Base-by-base conservation (phyloP, 768 basidiomycete species). In the Naematelia aurantialba region DNA sequence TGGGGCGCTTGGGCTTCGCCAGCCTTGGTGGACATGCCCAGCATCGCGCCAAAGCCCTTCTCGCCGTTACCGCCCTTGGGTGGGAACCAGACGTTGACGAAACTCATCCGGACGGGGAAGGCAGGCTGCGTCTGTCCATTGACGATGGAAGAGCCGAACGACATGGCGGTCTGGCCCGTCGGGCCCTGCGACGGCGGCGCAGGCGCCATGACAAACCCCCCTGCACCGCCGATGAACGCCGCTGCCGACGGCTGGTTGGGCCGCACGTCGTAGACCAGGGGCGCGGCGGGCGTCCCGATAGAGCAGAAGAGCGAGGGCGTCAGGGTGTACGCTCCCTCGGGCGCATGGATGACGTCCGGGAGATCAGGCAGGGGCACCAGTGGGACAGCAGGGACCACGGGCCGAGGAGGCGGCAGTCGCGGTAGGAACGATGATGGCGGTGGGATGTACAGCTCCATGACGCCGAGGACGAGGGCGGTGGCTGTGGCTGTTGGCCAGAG, bases 401-500 rank as follows among this genome's bases (percentile, higher is more conserved):
- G 71, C 54, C 61, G 54, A 10, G 71, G 71, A 12, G 71, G 71
- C 10, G 65, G 63, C 4, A 67, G 49, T 29, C 66, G 66, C 21
- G 69, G 69, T 19, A 71, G 56, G 61, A 64, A 71, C 2, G 50
- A 44, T 27, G 62, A 52, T 8, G 72, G 68, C 10, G 68, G 68
- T 3, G 72, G 72, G 52, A 74, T 67, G 60, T 74, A 74, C 24
- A 71, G 63, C 60, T 71, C 67, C 68, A 72, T 69, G 19, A 26
- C 65, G 65, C 42, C 21, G 46, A 8, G 11, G 12, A 17, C 29
- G 12, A 31, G n/a, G n/a, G n/a, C n/a, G n/a, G n/a, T n/a, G n/a
- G n/a, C n/a, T n/a, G n/a, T n/a, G n/a, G n/a, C n/a, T n/a, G n/a
- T n/a, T n/a, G n/a, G n/a, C n/a, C n/a, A n/a, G n/a, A 42, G 52